A percentile compares a stretch with the other conserved stretches of the same genome.
Conservation (phyloP, 441 rosid genomes). For the Capsella rubella region DNA sequence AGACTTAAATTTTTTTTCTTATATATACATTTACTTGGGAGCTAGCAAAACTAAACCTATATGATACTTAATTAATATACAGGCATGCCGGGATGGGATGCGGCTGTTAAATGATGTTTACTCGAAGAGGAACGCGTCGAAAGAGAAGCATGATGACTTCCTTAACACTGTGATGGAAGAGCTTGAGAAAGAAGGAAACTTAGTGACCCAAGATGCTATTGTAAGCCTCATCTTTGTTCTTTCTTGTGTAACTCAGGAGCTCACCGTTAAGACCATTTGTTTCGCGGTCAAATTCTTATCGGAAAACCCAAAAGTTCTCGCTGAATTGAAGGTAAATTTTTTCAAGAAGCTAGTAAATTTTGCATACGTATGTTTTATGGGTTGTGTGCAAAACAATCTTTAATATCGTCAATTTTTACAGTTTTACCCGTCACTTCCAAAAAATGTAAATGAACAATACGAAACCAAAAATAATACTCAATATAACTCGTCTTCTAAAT, state of each 20-base stretch:
- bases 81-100: constrained; percentile 30
- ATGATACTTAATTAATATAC: neutral
- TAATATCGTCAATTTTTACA: too few relatives aligned
- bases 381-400: too few relatives aligned
- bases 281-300: constrained; percentile 30
- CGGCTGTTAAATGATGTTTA: neutral
- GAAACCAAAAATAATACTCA: too few relatives aligned
- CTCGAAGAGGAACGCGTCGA: constrained; percentile 18
- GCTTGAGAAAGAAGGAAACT: constrained; percentile 32
- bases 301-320: constrained; percentile 36
- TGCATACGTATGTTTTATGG: neutral
- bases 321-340: constrained; percentile 28
- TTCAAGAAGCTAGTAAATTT: neutral
- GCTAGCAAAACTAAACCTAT: neutral
- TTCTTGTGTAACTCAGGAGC: constrained; percentile 13
- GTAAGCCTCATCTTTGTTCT: constrained; percentile 23
- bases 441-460: too few relatives aligned
- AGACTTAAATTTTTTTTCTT: too few relatives aligned
- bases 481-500: too few relatives aligned
- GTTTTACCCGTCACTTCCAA: too few relatives aligned
- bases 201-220: constrained; percentile 2
- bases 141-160: constrained; percentile 34
- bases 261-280: constrained; percentile 21
- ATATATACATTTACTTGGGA: too few relatives aligned
- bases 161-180: constrained; percentile 16